These are phyloP conservation scores for Lentinula novae-zelandiae DNA, from an alignment of 1,284 basidiomycete genomes.

Conservation along the genomic window DNA sequence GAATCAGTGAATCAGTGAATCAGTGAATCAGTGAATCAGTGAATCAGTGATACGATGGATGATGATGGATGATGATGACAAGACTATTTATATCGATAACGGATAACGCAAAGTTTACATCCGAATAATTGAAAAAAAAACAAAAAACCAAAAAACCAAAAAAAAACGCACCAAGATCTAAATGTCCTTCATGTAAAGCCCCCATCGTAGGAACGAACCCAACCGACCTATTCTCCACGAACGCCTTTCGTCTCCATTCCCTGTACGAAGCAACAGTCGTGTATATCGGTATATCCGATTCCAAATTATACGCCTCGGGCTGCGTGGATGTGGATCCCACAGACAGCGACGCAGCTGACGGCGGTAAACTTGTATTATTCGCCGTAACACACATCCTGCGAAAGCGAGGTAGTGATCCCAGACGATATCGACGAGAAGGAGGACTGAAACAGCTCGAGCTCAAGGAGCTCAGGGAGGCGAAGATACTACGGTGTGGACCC, in stretches of 20 bases:
- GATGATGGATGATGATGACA: neutral
- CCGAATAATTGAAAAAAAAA: neutral
- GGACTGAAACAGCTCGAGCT: too few species aligned
- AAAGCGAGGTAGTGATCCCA: neutral
- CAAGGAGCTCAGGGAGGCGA: neutral
- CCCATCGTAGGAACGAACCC: constrained; percentile 98
- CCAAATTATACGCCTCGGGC: neutral
- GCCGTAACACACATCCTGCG: neutral
- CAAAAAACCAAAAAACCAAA: too few species aligned
- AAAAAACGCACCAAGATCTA: constrained; percentile 70
- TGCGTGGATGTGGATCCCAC: neutral
- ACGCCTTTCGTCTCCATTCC: constrained; percentile 72
- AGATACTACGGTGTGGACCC: neutral
- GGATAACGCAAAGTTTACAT: too few species aligned
- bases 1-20: too few species aligned
- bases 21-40: too few species aligned
- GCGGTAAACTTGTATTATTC: neutral
- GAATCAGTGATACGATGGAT: neutral
- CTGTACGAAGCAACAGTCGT: constrained; percentile 68
- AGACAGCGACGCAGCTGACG: neutral
- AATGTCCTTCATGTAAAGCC: constrained; percentile 90
- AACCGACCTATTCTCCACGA: constrained; percentile 61
- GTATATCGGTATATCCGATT: constrained; percentile 63
- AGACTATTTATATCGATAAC: neutral
- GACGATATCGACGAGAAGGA: neutral